Base-by-base conservation (phyloP, 2,329 filamentous ascomycete genomes). In the Xylaria arbuscula region DNA sequence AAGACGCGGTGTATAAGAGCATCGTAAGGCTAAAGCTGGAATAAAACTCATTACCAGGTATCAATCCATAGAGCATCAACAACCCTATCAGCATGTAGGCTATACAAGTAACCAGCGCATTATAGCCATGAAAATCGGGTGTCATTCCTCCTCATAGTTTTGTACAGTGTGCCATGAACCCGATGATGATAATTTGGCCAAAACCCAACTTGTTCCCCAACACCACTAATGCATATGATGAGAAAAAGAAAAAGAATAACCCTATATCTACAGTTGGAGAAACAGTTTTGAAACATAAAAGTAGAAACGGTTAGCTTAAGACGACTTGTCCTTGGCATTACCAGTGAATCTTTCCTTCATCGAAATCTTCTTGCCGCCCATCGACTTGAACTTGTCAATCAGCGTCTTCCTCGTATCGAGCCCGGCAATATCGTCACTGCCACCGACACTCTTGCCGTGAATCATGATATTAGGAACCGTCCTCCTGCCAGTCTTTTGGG, bases 391-490 rank as follows among this genome's bases (percentile, higher is more conserved):
- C 79, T 90, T 96, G 40, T 87, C 86, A 8, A 89, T 86, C 69
- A 98, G 83, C 66, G 88, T 87, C 71, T 90, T 89, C 38, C 86
- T 85, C 34, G 83, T 80, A 77, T 94, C 89, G 69, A 98, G 83
- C 32, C 87, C 89, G 57, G 89, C 87, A 65, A 99, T 87, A 69
- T 98, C 93, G 77, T 98, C 95, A 58, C 93, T 90, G 24, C 96
- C 96, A 55, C 96, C 96, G 69, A 98, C 93, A 80, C 92, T 96
- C 79, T 91, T 90, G 54, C 93, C 94, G 76, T 93, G 93, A 75
- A 99, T 86, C 74, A 99, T 86, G 42, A 98, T 87, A 78, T 99
- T 99, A 17, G 96, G 96, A 0, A 99, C 96, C 0, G 96, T 99
- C 68, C 84, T 85, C 58, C 95, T 88, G 53, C 92, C 92, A 0